A percentile compares a stretch with the other conserved stretches of the same genome.
Conservation (phyloP, 495 filamentous ascomycete genomes). For the Penicillium riverlandense region DNA sequence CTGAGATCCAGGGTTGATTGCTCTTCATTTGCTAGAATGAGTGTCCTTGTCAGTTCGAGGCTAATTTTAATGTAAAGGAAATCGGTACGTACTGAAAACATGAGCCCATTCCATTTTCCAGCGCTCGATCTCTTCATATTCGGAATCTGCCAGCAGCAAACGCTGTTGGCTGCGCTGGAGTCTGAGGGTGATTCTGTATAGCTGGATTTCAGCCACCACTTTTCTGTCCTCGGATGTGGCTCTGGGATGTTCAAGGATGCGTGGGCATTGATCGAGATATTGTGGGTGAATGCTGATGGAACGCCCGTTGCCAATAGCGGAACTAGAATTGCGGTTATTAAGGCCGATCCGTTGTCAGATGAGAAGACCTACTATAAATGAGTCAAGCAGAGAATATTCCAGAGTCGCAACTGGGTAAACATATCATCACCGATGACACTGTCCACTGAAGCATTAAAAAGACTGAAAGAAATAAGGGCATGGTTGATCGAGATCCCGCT, state of each 20-base stretch:
- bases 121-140: slow-evolving; percentile 32
- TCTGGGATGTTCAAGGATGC: slow-evolving; percentile 26
- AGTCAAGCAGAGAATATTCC: slow-evolving; percentile 33
- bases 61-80: not conserved
- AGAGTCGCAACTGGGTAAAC: slow-evolving; percentile 27
- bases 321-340: slow-evolving; percentile 12
- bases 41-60: slow-evolving; percentile 4
- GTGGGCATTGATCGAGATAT: slow-evolving; percentile 28
- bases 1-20: slow-evolving; percentile 28
- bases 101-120: slow-evolving; percentile 37
- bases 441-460: slow-evolving; percentile 21
- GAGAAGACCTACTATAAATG: slow-evolving; percentile 28
- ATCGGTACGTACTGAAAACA: slow-evolving; percentile 19
- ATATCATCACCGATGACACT: slow-evolving; percentile 22
- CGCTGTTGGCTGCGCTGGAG: slow-evolving; percentile 23
- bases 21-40: slow-evolving; percentile 18
- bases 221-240: slow-evolving; percentile 29
- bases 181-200: slow-evolving; percentile 25
- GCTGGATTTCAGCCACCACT: slow-evolving; percentile 31
- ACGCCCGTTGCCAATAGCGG: slow-evolving; percentile 31
- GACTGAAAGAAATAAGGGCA: slow-evolving; percentile 27
- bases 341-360: not conserved
- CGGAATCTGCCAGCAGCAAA: slow-evolving; percentile 21
- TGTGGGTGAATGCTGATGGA: slow-evolving; percentile 25
- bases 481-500: slow-evolving; percentile 38